Conservation (phyloP, 2,329 filamentous ascomycete species). For the Exophiala sp. region DNA sequence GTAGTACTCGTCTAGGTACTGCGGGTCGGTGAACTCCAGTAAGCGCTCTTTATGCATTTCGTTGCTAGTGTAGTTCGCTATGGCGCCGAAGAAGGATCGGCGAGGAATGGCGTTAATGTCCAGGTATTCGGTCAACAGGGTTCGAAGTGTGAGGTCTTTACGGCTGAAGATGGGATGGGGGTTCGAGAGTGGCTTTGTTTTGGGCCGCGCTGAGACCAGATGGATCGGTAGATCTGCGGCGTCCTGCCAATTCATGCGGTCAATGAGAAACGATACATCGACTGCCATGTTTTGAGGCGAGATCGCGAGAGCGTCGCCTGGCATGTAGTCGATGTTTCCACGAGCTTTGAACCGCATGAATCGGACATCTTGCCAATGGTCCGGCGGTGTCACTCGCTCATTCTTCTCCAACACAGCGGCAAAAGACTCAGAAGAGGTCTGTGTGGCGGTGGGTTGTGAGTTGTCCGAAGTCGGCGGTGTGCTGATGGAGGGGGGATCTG, state of each 20-base stretch:
- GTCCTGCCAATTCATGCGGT: slow-evolving; percentile 69
- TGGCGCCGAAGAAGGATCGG: slow-evolving; percentile 73
- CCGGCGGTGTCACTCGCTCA: slow-evolving; percentile 62
- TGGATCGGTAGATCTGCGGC: slow-evolving; percentile 63
- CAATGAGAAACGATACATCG: slow-evolving; percentile 73
- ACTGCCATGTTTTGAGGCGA: slow-evolving; percentile 79
- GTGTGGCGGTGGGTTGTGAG: slow-evolving; percentile 34
- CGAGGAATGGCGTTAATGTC: slow-evolving; percentile 87
- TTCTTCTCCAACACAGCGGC: slow-evolving; percentile 60
- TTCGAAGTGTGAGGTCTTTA: slow-evolving; percentile 56
- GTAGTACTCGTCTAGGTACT: slow-evolving; percentile 83
- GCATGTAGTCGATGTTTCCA: slow-evolving; percentile 47
- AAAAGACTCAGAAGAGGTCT: slow-evolving; percentile 55
- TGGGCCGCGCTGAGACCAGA: slow-evolving; percentile 9
- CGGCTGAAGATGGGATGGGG: slow-evolving; percentile 29
- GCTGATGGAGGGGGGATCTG: background rate
- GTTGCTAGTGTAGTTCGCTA: slow-evolving; percentile 69
- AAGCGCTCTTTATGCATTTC: slow-evolving; percentile 72
- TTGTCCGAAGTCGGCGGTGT: slow-evolving; percentile 7
- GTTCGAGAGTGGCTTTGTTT: slow-evolving; percentile 31
- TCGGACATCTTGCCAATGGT: slow-evolving; percentile 93
- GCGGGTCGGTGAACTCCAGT: slow-evolving; percentile 71
- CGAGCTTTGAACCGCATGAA: slow-evolving; percentile 58
- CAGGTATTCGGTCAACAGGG: slow-evolving; percentile 72
- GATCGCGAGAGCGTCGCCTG: slow-evolving; percentile 74